Evolutionary conservation across 2,329 filamentous ascomycete genomes (phyloP), one percentile per base, ranked within the genome.

Genomic region (Neopestalotiopsis rosae): DNA sequence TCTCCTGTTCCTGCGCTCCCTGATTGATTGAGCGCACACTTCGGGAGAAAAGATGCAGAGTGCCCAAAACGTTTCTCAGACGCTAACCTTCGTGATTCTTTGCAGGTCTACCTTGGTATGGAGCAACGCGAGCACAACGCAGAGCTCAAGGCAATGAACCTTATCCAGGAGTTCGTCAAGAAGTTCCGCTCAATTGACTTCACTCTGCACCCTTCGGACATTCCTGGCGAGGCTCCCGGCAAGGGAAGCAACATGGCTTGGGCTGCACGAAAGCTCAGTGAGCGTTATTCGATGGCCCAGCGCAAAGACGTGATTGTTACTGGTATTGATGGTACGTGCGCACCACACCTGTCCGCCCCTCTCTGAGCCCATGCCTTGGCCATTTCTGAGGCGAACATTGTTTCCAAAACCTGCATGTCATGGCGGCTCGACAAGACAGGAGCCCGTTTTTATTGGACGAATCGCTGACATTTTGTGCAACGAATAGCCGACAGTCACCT

Each of bases 211-310:
- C 91, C 91, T 1, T 80, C 84, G 28, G 88, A 89, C 67, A 88
- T 93, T 65, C 86, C 87, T 3, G 89, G 89, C 13, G 91, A 94
- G 76, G 88, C 91, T 64, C 89, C 91, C 67, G 91, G 91, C 69
- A 94, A 94, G 76, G 91, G 91, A 71, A 93, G 91, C 81, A 94
- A 94, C 78, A 85, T 92, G 70, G 88, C 88, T 65, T 94, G 91
- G 89, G 90, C 90, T 20, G 91, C 90, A 10, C 87, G 87, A 71
- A 89, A 90, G 77, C 83, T 91, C 65, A 90, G 89, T 76, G 85
- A 87, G 74, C 89, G 86, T 74, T 92, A 92, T 73, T 77, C 84
- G 5, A 80, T 86, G 68, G 77, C 76, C 7, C 74, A 81, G 72
- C 84, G 89, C 69, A 88, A 87, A 72, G 86, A 92, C 75, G 88